Percentiles rank a stretch among this genome's conserved stretches.
These are phyloP conservation scores for Pseudogymnoascus sp. DNA, from an alignment of 2,329 filamentous ascomycete genomes.

Conservation along the genomic window DNA sequence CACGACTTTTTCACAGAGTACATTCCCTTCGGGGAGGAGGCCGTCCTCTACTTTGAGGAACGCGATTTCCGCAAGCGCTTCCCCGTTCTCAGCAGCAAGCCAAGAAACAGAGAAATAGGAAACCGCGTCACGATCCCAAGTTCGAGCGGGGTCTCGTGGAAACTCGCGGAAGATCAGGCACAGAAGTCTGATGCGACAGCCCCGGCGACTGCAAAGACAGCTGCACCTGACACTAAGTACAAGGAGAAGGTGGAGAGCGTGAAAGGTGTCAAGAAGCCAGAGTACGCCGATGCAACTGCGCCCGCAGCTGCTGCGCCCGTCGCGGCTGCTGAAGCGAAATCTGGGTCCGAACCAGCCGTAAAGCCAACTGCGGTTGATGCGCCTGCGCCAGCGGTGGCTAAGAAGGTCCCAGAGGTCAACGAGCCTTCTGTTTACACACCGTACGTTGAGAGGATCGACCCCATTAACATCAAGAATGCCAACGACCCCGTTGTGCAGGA, in stretches of 20 bases:
- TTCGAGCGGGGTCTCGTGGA: constrained; percentile 78
- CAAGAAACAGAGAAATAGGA: constrained; percentile 43
- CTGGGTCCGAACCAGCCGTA: constrained; percentile 16
- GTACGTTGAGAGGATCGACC: constrained; percentile 61
- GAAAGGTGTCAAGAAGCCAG: constrained; percentile 28
- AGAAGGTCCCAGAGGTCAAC: constrained; percentile 51
- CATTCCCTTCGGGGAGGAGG: constrained; percentile 87
- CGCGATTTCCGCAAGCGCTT: constrained; percentile 86
- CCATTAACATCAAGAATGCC: constrained; percentile 64
- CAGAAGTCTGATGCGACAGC: constrained; percentile 22
- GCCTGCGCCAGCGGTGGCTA: constrained; percentile 12
- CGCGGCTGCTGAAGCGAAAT: constrained; percentile 22
- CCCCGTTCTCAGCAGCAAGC: constrained; percentile 37
- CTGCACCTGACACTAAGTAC: constrained; percentile 21
- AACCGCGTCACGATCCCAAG: constrained; percentile 74
- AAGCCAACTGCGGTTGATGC: background rate
- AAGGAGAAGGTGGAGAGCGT: constrained; percentile 26
- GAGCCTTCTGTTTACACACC: constrained; percentile 57
- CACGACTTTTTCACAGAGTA: constrained; percentile 99
- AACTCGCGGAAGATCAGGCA: constrained; percentile 53
- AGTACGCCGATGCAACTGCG: constrained; percentile 21
- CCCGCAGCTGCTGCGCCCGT: constrained; percentile 16
- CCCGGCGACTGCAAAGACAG: constrained; percentile 14
- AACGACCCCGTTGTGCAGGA: constrained; percentile 86
- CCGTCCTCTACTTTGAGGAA: constrained; percentile 92